Evolutionary conservation across 2,329 filamentous ascomycete genomes (phyloP), one percentile per base, ranked within the genome.

Genomic region (Colletotrichum sublineola): DNA sequence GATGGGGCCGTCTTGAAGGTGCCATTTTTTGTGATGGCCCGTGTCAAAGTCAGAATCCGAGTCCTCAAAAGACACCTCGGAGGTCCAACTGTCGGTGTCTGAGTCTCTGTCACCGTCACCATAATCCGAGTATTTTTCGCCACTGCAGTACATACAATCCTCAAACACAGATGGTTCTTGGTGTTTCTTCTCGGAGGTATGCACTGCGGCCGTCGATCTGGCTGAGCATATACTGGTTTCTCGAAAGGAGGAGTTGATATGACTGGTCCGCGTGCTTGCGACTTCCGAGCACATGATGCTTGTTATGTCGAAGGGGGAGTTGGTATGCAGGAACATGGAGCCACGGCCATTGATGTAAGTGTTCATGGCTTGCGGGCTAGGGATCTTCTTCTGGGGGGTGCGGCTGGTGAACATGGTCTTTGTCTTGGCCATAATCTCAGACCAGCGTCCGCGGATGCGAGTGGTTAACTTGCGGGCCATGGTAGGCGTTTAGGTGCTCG

Each of bases 401-500:
- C 38, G 11, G 57, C 40, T 7, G 29, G 29, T 31, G 20, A 42
- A n/a, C 2, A 61, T 20, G 29, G 40, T 11, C 42, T 61, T 61
- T 20, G 29, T 42, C 24, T 48, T 61, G 29, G 58, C 36, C 58
- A 12, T 36, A 15, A 61, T 29, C 15, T 42, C 9, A 4, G 58
- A 15, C 29, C 31, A 48, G 58, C 40, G 42, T 18, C 31, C 44
- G 11, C 44, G 29, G 29, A 48, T 42, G 36, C 42, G 58, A 33
- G 11, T 48, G 58, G 29, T 44, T 5, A 61, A n/a, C 31, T 36
- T 61, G 29, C 29, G 42, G 18, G 58, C 42, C 58, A 61, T 61
- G 11, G 4, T 36, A 18, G 11, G 20, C 18, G 40, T 20, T 15
- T 48, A 5, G 8, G 29, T 31, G 24, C 48, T 31, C 20, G 15